Base-by-base conservation (phyloP, 768 basidiomycete genomes). In the Trametes punicea region DNA sequence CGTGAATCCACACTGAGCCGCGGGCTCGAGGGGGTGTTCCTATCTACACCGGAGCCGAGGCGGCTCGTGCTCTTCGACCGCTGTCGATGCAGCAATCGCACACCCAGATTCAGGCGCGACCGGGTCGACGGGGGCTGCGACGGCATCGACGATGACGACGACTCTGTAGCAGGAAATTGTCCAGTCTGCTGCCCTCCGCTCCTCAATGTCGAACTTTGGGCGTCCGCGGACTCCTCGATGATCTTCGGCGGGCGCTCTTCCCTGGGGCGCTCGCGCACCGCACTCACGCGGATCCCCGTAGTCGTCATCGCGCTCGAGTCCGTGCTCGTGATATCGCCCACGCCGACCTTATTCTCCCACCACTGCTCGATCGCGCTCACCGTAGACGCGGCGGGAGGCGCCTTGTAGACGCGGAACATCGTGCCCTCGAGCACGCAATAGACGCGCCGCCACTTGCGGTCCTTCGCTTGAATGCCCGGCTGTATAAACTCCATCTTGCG, bases 371-470 rank as follows among this genome's bases (percentile, higher is more conserved):
- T 68, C 30, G 73, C 75, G n/a, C 79, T 75, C 3, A 77, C 79
- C 11, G 77, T 81, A 23, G 74, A 73, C 2, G 64, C 65, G 13
- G 69, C 70, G 0, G 73, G 68, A 31, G 75, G 74, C 54, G 74
- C 81, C 57, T 79, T 79, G 69, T 90, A 93, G 55, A 98, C 77
- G 62, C 82, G 81, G 68, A 98, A 84, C 59, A 78, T 76, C n/a
- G 97, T 98, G 42, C 97, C 97, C 65, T 97, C 92, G 25, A 99
- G 73, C 64, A 95, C 89, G 67, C 92, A 90, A 61, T 94, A 78
- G 47, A 88, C 84, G 46, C 90, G 77, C 57, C 90, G 81, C 97
- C 97, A 99, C 66, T 93, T 91, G 42, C 97, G 77, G 68, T 98
- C 95, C 67, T 78, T 82, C 6, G 95, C 87, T 69, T 96, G 91